A percentile compares a stretch with the other conserved stretches of the same genome.
These are phyloP conservation scores for Mortierella sp. DNA, from an alignment of 371 early-diverging fungal genomes.

Conservation along the genomic window DNA sequence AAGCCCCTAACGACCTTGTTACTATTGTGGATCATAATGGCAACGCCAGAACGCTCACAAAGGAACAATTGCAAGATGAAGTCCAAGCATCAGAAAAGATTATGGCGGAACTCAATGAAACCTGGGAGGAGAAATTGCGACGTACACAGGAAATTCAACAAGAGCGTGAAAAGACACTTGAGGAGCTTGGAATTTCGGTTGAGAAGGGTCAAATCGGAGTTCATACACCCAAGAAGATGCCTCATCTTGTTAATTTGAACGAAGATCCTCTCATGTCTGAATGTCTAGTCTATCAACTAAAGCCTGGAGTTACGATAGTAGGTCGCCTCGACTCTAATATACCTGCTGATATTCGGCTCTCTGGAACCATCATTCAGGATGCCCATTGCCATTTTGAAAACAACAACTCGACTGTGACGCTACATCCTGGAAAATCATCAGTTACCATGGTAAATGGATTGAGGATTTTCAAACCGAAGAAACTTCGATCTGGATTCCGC, in stretches of 20 bases:
- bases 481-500: slow-evolving; percentile 81
- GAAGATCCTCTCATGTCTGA: slow-evolving; percentile 94
- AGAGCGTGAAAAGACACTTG: slow-evolving; percentile 81
- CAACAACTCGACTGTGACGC: slow-evolving; percentile 68
- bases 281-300: slow-evolving; percentile 89
- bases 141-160: slow-evolving; percentile 82
- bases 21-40: slow-evolving; percentile 67
- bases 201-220: slow-evolving; percentile 85
- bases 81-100: slow-evolving; percentile 90
- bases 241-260: slow-evolving; percentile 91
- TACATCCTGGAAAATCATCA: slow-evolving; percentile 73
- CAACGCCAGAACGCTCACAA: slow-evolving; percentile 64
- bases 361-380: slow-evolving; percentile 76
- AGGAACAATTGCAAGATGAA: slow-evolving; percentile 81
- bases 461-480: slow-evolving; percentile 69
- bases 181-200: slow-evolving; percentile 85
- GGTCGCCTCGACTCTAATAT: slow-evolving; percentile 70
- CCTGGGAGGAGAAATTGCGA: slow-evolving; percentile 88
- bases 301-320: slow-evolving; percentile 80
- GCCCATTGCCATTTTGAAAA: slow-evolving; percentile 87
- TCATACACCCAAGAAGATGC: slow-evolving; percentile 84
- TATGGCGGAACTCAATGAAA: slow-evolving; percentile 83
- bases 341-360: slow-evolving; percentile 78
- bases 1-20: slow-evolving; percentile 48
- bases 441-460: slow-evolving; percentile 85